Conservation (phyloP, 352 stramenopile species). For the Phytophthora pluvialis region DNA sequence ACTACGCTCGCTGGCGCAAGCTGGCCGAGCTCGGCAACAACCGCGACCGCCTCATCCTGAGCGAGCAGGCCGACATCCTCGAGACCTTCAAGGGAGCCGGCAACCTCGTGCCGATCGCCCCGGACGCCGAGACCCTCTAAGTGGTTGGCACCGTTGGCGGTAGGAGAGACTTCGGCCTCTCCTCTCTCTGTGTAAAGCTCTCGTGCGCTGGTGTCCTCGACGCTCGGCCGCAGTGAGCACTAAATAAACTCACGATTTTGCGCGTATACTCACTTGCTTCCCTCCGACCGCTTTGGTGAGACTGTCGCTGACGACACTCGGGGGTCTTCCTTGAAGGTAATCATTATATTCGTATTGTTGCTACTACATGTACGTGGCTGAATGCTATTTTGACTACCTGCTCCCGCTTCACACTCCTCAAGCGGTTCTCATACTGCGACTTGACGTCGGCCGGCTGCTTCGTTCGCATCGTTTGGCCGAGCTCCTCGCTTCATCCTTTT, state of each 20-base stretch:
- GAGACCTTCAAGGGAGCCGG: slow-evolving; percentile 44
- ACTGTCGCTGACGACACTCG: slow-evolving; percentile 24
- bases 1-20: slow-evolving; percentile 61
- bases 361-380: slow-evolving; percentile 32
- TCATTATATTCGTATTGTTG: slow-evolving; percentile 35
- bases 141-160: slow-evolving; percentile 3
- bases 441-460: slow-evolving; percentile 26
- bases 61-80: slow-evolving; percentile 59
- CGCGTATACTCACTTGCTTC: slow-evolving; percentile 15
- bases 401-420: slow-evolving; percentile 6
- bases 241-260: slow-evolving; percentile 38
- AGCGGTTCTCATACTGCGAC: slow-evolving; percentile 29
- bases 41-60: slow-evolving; percentile 54
- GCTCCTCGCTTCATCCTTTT: slow-evolving; percentile 25
- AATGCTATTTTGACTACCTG: slow-evolving; percentile 31
- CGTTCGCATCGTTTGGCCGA: slow-evolving; percentile 32
- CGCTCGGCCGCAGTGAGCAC: slow-evolving; percentile 17
- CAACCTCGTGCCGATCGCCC: slow-evolving; percentile 54
- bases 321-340: slow-evolving; percentile 18
- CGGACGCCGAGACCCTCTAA: slow-evolving; percentile 55
- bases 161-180: slow-evolving; percentile 8
- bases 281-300: not conserved
- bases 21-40: slow-evolving; percentile 54
- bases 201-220: not conserved
- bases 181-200: slow-evolving; percentile 21